Percentiles rank a stretch among this genome's conserved stretches.
Conservation (phyloP, 805 yeast species). For the Kurtzmaniella fragi region DNA sequence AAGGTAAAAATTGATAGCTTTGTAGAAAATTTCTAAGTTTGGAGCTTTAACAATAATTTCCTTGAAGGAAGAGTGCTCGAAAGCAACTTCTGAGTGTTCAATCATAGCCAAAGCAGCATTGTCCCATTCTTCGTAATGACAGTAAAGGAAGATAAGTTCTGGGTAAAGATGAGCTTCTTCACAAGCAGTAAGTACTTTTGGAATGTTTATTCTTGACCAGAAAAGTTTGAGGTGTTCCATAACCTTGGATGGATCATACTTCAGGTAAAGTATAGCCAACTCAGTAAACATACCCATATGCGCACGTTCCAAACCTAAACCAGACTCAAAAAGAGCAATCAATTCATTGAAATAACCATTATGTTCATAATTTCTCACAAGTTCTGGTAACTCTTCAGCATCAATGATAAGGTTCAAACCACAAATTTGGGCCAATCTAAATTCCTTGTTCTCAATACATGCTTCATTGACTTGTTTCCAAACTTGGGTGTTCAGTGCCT, state of each 20-base stretch:
- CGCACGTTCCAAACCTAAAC: constrained; percentile 94
- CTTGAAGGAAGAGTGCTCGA: constrained; percentile 91
- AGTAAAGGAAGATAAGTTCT: constrained; percentile 90
- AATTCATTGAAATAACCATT: constrained; percentile 90
- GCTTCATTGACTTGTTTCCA: constrained; percentile 98
- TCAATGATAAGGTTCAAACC: constrained; percentile 95
- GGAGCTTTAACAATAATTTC: constrained; percentile 93
- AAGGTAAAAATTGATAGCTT: constrained; percentile 92
- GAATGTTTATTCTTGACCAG: constrained; percentile 98
- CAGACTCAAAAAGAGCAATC: constrained; percentile 89
- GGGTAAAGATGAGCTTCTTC: constrained; percentile 95
- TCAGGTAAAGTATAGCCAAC: constrained; percentile 83
- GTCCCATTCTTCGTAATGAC: constrained; percentile 99
- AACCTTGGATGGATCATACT: constrained; percentile 83
- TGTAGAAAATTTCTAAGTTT: constrained; percentile 93
- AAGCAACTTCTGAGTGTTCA: constrained; percentile 87
- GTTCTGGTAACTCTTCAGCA: constrained; percentile 92
- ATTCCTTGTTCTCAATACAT: constrained; percentile 91
- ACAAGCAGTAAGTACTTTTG: constrained; percentile 91
- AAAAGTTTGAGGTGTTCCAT: constrained; percentile 95
- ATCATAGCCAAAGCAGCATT: constrained; percentile 96
- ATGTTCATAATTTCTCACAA: constrained; percentile 81
- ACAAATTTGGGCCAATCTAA: constrained; percentile 96
- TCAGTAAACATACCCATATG: constrained; percentile 99
- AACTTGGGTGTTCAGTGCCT: constrained; percentile 87